Base-by-base conservation (phyloP, 208 protist genomes). In the Trypanosoma rangeli region DNA sequence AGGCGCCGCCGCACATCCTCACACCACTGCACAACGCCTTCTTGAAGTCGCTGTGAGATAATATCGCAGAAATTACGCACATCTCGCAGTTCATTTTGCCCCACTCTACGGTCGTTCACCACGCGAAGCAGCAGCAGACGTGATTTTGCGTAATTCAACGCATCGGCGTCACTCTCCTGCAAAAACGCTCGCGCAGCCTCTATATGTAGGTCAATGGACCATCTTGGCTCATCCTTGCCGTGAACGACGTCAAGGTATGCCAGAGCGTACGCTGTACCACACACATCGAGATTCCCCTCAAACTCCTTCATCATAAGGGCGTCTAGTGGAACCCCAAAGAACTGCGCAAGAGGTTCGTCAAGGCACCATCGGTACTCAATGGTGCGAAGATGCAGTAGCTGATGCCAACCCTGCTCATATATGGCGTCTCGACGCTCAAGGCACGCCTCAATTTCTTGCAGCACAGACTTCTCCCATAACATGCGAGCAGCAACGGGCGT, bases 241-340 rank as follows among this genome's bases (percentile, higher is more conserved):
- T 90, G 90, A 58, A 94, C 75, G 26, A 90, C 61, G 35, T 83
- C 70, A 59, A 97, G 76, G 56, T 89, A 97, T 26, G 84, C 87
- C 10, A 97, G 69, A 16, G 89, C 90, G n/a, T 91, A 89, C 15
- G 90, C 93, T 44, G 82, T 90, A 24, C 93, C 93, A 46, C 87
- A 84, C 50, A 92, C 80, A 67, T 90, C 84, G 18, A 85, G 93
- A 52, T 87, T 82, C 15, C 59, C 64, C 22, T 64, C 60, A 64
- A 96, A 65, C 57, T 83, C 78, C 24, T 73, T 65, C 44, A 76
- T 82, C 5, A 84, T 72, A 48, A 88, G 70, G 59, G 84, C 81
- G 3, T 39, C 53, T 5, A 93, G 62, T 5, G 85, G 76, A 62
- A 80, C 68, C 18, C 88, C 88, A 64, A 97, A 82, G 61, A 89